Evolutionary conservation across 768 basidiomycete genomes (phyloP), one percentile per base, ranked within the genome.

Genomic region (Psilocybe sp.): DNA sequence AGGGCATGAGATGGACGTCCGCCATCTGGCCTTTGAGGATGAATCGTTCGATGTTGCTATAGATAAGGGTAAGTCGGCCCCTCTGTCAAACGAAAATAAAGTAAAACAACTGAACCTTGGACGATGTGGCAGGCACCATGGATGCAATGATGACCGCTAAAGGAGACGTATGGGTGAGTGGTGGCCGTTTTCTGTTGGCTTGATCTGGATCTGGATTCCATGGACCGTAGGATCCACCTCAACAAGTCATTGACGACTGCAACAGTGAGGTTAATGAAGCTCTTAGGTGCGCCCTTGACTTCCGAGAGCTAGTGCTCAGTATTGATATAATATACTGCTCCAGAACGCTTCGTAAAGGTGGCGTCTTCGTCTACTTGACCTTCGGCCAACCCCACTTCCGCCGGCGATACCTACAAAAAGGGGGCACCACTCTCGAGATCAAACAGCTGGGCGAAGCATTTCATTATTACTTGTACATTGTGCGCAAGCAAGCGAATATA

Each of bases 371-470:
- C 40, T 92, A 92, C 64, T 67, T 93, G 50, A 93, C 91, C 4
- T 92, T 93, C 56, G 92, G 91, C 4, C 92, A 93, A 62, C 92
- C 92, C 0, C 92, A 94, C 63, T 93, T 94, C 63, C 84, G 92
- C 36, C 74, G 75, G 49, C 81, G 81, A 15, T 91, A 82, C 64
- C 69, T 94, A 14, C 75, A 70, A 3, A 68, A 75, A 43, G 71
- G 76, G 13, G 76, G 69, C 1, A 84, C 88, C 16, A 77, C 63
- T 5, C 70, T 93, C 4, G 81, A 89, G 58, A 75, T 90, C 47
- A 77, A 76, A 50, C 76, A 85, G 54, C 70, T 93, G 23, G 91
- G 90, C 31, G 88, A 90, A 41, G 78, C 80, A 8, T 91, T 92
- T 61, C 90, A 92, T 69, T 92, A 92, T 65, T 91, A 87, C 61